Conservation (phyloP, 257 asterid species). For the Coffea canephora region DNA sequence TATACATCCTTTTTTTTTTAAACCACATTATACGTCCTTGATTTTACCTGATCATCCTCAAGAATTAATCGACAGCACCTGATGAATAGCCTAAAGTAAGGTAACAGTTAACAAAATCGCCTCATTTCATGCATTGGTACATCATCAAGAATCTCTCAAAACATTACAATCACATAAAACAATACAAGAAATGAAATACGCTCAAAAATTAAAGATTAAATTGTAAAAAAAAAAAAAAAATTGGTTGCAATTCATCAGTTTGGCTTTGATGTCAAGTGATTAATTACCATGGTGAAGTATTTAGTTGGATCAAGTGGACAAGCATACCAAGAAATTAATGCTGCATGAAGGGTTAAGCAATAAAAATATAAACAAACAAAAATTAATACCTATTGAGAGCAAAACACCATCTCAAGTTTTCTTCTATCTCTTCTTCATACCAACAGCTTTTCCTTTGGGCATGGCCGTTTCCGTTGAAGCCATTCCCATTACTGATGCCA, state of each 20-base stretch:
- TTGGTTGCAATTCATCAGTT: neutral
- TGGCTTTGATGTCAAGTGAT: neutral
- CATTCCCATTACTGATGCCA: conserved; percentile 33
- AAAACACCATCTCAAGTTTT: conserved; percentile 89
- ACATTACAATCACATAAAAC: neutral
- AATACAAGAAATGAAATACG: neutral
- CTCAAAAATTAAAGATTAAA: neutral
- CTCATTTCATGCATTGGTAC: neutral
- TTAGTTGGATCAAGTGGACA: neutral
- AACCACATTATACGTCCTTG: no score
- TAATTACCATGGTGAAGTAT: neutral
- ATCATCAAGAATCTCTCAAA: neutral
- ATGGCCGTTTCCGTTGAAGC: conserved; percentile 41
- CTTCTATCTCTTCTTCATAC: conserved; percentile 98
- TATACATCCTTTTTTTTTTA: no score
- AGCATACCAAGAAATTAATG: neutral
- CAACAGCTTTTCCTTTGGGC: conserved; percentile 88
- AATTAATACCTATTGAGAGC: conserved; percentile 81
- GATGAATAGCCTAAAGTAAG: no score
- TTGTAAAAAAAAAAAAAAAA: neutral
- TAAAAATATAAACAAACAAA: neutral
- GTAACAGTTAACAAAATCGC: neutral
- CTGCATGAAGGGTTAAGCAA: neutral
- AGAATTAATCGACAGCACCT: neutral
- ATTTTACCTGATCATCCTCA: neutral